A percentile compares a stretch with the other conserved stretches of the same genome.
These are phyloP conservation scores for Bisporella sp. DNA, from an alignment of 2,329 filamentous ascomycete species.

Conservation along the genomic window DNA sequence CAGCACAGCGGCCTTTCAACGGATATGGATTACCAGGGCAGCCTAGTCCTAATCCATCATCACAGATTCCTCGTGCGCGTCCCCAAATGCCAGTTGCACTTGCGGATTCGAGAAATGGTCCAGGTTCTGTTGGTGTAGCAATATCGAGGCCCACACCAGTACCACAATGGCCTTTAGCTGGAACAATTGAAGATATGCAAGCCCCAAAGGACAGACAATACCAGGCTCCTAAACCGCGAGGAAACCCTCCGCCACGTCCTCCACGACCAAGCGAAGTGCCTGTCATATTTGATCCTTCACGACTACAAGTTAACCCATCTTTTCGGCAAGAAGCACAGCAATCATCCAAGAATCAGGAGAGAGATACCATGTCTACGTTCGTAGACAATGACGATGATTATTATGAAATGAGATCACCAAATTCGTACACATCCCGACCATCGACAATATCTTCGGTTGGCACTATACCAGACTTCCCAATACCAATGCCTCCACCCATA, in stretches of 20 bases:
- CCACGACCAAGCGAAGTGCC: slow-evolving; percentile 53
- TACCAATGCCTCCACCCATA: slow-evolving; percentile 16
- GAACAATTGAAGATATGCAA: slow-evolving; percentile 9
- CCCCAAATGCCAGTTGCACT: slow-evolving; percentile 17
- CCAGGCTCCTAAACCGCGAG: slow-evolving; percentile 42
- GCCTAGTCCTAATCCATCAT: slow-evolving; percentile 8
- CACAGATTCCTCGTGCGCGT: slow-evolving; percentile 13
- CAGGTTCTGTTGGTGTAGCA: slow-evolving; percentile 26
- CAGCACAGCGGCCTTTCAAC: slow-evolving; percentile 7
- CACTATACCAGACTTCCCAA: slow-evolving; percentile 47
- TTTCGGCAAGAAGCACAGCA: slow-evolving; percentile 41
- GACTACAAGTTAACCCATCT: slow-evolving; percentile 46
- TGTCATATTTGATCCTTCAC: slow-evolving; percentile 50
- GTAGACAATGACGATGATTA: slow-evolving; percentile 1
- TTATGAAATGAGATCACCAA: not conserved
- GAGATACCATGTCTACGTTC: slow-evolving; percentile 1
- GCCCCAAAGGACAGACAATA: slow-evolving; percentile 30
- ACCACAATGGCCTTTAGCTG: slow-evolving; percentile 47
- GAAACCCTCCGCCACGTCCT: slow-evolving; percentile 49
- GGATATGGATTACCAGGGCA: slow-evolving; percentile 6
- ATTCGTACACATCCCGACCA: slow-evolving; percentile 37
- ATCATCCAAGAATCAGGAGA: slow-evolving; percentile 17
- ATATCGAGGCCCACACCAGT: slow-evolving; percentile 44
- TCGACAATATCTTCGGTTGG: slow-evolving; percentile 48
- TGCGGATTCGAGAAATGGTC: slow-evolving; percentile 12